A percentile compares a stretch with the other conserved stretches of the same genome.
These are phyloP conservation scores for California macrophylla DNA, from an alignment of 441 rosid species.

Conservation along the genomic window DNA sequence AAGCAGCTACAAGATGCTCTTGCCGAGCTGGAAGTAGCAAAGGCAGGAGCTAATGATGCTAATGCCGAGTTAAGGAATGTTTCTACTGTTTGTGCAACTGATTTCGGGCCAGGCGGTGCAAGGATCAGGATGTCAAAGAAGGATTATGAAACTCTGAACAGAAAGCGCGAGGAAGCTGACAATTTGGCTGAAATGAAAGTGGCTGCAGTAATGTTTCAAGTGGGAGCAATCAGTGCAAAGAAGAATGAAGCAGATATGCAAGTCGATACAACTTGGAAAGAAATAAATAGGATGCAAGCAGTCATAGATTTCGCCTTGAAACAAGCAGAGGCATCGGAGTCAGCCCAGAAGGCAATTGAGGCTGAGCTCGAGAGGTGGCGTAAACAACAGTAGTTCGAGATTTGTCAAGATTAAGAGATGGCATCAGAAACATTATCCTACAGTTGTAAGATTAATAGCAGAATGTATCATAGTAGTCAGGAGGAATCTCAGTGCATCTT, in stretches of 20 bases:
- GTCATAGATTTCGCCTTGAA: constrained; percentile 63
- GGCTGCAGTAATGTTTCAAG: constrained; percentile 89
- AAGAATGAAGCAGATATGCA: constrained; percentile 73
- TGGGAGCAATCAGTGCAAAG: constrained; percentile 83
- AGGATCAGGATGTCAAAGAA: constrained; percentile 73
- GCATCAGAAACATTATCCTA: constrained; percentile 34
- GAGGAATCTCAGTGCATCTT: not conserved
- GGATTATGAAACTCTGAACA: constrained; percentile 63
- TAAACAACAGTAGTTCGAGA: constrained; percentile 75
- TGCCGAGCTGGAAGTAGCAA: constrained; percentile 81
- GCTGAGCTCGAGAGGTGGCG: constrained; percentile 89
- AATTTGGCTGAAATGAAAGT: constrained; percentile 83
- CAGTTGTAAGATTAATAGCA: constrained; percentile 42
- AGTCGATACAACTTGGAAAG: constrained; percentile 52
- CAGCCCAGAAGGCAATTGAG: constrained; percentile 82
- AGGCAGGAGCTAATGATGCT: constrained; percentile 52
- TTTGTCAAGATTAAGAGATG: constrained; percentile 53
- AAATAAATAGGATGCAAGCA: constrained; percentile 60
- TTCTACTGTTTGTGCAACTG: constrained; percentile 69
- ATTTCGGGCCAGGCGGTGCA: constrained; percentile 55
- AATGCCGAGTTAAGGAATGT: constrained; percentile 54
- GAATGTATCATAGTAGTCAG: constrained; percentile 18
- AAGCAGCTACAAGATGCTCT: constrained; percentile 50
- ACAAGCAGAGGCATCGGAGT: constrained; percentile 91
- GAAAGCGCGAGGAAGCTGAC: constrained; percentile 66